Conservation (phyloP, 352 stramenopile species). For the Pythium biforme region DNA sequence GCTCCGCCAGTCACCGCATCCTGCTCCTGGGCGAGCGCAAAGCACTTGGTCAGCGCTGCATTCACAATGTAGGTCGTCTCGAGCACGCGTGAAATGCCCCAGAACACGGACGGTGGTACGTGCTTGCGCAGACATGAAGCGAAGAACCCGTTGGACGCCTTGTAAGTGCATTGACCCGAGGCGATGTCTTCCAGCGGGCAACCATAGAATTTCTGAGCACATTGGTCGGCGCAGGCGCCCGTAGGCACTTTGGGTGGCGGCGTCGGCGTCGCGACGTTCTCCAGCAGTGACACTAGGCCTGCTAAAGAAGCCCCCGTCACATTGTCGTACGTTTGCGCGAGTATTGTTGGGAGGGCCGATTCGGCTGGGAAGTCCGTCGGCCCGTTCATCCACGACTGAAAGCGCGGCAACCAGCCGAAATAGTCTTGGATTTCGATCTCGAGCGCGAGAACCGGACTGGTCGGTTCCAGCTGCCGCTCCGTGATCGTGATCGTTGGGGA, state of each 20-base stretch:
- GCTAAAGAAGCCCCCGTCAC: background rate
- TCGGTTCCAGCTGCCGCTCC: background rate
- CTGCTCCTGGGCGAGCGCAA: background rate
- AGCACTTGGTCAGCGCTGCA: slow-evolving; percentile 8
- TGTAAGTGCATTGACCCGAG: slow-evolving; percentile 14
- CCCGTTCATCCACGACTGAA: background rate
- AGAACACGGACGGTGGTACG: slow-evolving; percentile 15
- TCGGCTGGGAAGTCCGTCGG: background rate
- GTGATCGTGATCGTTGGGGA: slow-evolving; percentile 7
- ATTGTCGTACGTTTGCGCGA: slow-evolving; percentile 9
- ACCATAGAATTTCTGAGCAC: background rate
- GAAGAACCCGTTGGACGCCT: slow-evolving; percentile 3
- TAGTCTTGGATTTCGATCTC: slow-evolving; percentile 12
- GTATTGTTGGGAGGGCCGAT: background rate
- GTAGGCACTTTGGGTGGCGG: background rate
- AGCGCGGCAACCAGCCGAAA: slow-evolving; percentile 18
- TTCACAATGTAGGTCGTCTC: background rate
- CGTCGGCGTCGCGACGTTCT: background rate
- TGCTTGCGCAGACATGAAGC: slow-evolving; percentile 7
- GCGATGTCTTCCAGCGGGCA: slow-evolving; percentile 6
- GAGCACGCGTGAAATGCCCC: background rate
- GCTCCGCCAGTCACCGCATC: background rate
- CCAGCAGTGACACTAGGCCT: background rate
- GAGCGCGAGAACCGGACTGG: background rate
- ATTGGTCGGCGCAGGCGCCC: background rate